phyloP scores from a whole-genome alignment of 371 early-diverging fungal genomes.

The Mortierella sp. region DNA sequence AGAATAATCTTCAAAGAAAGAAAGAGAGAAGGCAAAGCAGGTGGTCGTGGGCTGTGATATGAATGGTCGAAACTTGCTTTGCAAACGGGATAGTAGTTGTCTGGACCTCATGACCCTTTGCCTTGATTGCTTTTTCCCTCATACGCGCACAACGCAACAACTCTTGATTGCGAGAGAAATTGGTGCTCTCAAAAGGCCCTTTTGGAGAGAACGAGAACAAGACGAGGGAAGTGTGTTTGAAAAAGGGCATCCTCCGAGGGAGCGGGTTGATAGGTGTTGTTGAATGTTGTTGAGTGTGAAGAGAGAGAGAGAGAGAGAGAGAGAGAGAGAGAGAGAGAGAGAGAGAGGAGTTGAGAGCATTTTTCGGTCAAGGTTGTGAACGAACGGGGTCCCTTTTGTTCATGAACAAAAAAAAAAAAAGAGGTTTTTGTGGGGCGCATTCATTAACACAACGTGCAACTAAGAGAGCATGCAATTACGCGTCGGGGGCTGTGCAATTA shows the following conservation, averaged over 20 bases:
- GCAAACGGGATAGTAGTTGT: background rate
- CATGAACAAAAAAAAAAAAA: background rate
- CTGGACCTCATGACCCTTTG: background rate
- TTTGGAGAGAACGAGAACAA: background rate
- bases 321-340: no score
- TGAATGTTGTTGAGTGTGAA: background rate
- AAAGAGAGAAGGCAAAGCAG: background rate
- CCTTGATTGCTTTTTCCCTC: background rate
- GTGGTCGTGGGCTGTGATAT: constrained; percentile 8
- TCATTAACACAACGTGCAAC: constrained; percentile 1
- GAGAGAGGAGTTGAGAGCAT: background rate
- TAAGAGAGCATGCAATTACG: background rate
- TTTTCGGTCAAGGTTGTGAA: background rate
- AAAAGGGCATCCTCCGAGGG: no score
- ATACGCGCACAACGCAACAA: background rate
- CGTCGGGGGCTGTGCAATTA: constrained; percentile 15
- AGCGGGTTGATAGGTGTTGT: background rate
- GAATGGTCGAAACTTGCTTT: background rate
- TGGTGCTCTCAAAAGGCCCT: constrained; percentile 2
- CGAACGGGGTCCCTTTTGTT: background rate
- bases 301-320: no score
- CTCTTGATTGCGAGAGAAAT: background rate
- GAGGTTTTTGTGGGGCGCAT: background rate
- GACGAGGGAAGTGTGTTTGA: no score
- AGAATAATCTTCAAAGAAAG: background rate